Evolutionary conservation across 306 rosid genomes (phyloP).

Genomic region (Fagus crenata): DNA sequence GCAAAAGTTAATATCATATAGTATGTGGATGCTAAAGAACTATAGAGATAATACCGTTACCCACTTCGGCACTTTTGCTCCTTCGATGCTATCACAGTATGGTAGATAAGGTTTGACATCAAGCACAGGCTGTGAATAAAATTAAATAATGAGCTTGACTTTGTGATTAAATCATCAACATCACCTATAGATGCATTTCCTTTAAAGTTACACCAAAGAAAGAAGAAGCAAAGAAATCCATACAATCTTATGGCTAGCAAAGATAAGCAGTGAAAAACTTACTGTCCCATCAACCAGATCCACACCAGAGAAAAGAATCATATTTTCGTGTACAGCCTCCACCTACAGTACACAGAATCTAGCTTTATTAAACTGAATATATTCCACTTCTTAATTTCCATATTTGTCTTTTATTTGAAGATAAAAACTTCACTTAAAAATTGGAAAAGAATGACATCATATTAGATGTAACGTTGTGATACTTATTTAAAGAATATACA

Average conservation of each 20-base stretch:
- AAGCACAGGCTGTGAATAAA: constrained; percentile 74
- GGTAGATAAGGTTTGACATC: constrained; percentile 94
- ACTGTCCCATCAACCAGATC: constrained; percentile 97
- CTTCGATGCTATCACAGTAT: constrained; percentile 68
- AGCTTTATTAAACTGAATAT: constrained; percentile 1
- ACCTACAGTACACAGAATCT: constrained; percentile 45
- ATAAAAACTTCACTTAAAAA: background rate
- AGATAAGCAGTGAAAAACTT: constrained; percentile 45
- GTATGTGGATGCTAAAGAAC: constrained; percentile 19
- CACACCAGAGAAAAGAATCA: constrained; percentile 80
- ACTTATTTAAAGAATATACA: background rate
- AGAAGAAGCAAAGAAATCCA: constrained; percentile 16
- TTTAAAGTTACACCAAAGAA: background rate
- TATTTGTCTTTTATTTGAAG: constrained; percentile 7
- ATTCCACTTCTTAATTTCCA: constrained; percentile 2
- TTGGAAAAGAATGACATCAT: background rate
- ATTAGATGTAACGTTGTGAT: background rate
- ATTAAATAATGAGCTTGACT: constrained; percentile 27
- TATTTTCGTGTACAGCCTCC: constrained; percentile 75
- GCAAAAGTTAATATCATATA: background rate
- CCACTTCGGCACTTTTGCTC: constrained; percentile 83
- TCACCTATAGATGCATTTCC: constrained; percentile 1
- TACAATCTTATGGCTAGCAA: constrained; percentile 15
- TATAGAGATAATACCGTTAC: constrained; percentile 50
- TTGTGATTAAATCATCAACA: constrained; percentile 15